A percentile compares a stretch with the other conserved stretches of the same genome.
Conservation (phyloP, 768 basidiomycete genomes). For the Termitomyces bulborhizus region DNA sequence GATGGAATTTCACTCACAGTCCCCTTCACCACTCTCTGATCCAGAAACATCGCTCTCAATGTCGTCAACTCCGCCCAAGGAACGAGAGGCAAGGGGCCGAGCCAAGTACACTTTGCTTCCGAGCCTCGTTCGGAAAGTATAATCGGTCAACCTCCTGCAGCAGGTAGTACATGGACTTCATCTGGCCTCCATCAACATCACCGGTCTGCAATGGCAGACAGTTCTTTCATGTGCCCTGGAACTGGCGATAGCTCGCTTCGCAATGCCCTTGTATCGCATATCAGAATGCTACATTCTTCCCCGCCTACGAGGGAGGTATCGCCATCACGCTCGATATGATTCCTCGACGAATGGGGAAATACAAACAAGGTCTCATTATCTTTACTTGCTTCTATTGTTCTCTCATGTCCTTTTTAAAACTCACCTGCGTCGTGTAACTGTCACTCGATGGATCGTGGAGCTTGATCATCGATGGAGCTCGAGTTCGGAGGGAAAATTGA, state of each 20-base stretch:
- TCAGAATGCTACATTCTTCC: constrained; percentile 21
- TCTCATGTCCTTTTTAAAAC: too few species aligned
- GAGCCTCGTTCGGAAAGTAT: background rate
- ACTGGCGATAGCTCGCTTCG: constrained; percentile 21
- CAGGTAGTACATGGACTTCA: background rate
- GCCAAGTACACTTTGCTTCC: background rate
- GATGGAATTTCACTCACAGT: background rate
- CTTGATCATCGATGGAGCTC: too few species aligned
- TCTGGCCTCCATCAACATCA: constrained; percentile 1
- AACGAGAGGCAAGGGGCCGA: constrained; percentile 8
- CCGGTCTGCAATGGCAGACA: constrained; percentile 9
- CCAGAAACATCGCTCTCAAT: background rate
- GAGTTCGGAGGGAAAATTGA: too few species aligned
- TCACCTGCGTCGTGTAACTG: too few species aligned
- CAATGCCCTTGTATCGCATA: constrained; percentile 26
- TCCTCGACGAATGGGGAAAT: constrained; percentile 22
- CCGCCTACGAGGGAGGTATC: constrained; percentile 35
- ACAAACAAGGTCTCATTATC: constrained; percentile 6
- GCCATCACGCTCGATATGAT: constrained; percentile 39
- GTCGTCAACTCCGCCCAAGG: constrained; percentile 4
- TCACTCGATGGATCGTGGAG: too few species aligned
- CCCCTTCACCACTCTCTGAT: background rate
- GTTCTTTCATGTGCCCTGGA: constrained; percentile 13
- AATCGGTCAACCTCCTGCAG: background rate
- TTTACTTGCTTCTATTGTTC: too few species aligned